Evolutionary conservation across 495 filamentous ascomycete species (phyloP), one percentile per base, ranked within the genome.

Genomic region (Podospora anserina): DNA sequence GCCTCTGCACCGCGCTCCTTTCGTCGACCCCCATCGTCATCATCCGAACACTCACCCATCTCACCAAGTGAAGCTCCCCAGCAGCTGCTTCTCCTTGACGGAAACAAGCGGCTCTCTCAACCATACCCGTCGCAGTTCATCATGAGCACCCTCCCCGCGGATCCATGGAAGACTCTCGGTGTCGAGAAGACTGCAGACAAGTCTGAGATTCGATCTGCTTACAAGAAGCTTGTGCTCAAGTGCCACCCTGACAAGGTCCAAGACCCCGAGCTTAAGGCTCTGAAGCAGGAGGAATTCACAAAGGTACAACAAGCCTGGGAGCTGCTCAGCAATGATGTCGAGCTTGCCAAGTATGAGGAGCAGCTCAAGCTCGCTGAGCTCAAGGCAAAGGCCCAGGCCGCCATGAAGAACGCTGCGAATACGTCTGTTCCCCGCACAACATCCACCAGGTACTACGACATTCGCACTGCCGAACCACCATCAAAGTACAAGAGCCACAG

Each of bases 201-300:
- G 23, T 73, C 88, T 27, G 87, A 89, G 68, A 94, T 99, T 76
- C 89, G 92, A 69, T 82, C 85, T 60, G 89, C 92, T 19, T 90
- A 97, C 82, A 91, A 92, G 69, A 98, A 97, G 80, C 90, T 97
- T 27, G 94, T 92, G 64, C 87, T 98, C 66, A 93, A 92, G 80
- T 94, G 89, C 76, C 95, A 99, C 76, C 95, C 95, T 39, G 95
- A 99, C 84, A 98, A 98, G 82, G 87, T 97, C 62, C 87, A 92
- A 73, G 82, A 83, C 58, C 91, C 96, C 69, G 85, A 89, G 71
- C 83, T 89, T 30, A 84, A 82, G 74, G 79, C 78, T 23, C 80
- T 86, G 70, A 95, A 93, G 75, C 85, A 88, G 66, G 88, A 92
- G 66, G 88, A 96, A 80, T 99, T 97, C 77, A 92, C 97, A 78